phyloP scores from a whole-genome alignment of 345 rosid genomes.

The Eutrema yunnanense region DNA sequence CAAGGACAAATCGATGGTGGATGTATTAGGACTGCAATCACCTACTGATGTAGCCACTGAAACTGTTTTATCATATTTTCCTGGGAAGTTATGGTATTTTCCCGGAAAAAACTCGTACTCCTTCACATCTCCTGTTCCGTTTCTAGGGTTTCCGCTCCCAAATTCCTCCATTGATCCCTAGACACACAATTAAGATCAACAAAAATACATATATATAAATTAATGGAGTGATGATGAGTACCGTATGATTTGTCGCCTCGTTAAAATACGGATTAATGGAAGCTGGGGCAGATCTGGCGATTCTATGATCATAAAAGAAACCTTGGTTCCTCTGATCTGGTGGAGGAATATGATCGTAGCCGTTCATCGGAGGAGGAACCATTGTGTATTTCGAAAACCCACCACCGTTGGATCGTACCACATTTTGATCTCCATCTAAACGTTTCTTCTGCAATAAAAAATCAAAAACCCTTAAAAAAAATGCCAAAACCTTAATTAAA shows the following conservation, averaged over 20 bases:
- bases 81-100: slow-evolving; percentile 34
- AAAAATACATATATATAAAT: background rate
- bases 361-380: slow-evolving; percentile 20
- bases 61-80: slow-evolving; percentile 26
- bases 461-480: background rate
- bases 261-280: slow-evolving; percentile 5
- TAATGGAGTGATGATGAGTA: background rate
- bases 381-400: slow-evolving; percentile 23
- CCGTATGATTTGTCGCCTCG: slow-evolving; percentile 14
- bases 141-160: slow-evolving; percentile 31
- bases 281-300: slow-evolving; percentile 12
- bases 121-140: slow-evolving; percentile 29
- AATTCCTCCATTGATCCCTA: slow-evolving; percentile 21
- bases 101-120: slow-evolving; percentile 77
- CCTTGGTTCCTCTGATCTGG: slow-evolving; percentile 11
- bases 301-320: slow-evolving; percentile 17
- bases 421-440: slow-evolving; percentile 29
- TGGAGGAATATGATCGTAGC: slow-evolving; percentile 15
- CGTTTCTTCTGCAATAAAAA: slow-evolving; percentile 45
- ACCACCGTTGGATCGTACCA: slow-evolving; percentile 30
- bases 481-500: background rate
- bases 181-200: background rate
- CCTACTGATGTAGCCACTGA: slow-evolving; percentile 31
- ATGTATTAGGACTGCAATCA: slow-evolving; percentile 12
- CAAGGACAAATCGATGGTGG: slow-evolving; percentile 81